These are phyloP conservation scores for Filosporella fistucella DNA, from an alignment of 495 filamentous ascomycete genomes.

Conservation along the genomic window DNA sequence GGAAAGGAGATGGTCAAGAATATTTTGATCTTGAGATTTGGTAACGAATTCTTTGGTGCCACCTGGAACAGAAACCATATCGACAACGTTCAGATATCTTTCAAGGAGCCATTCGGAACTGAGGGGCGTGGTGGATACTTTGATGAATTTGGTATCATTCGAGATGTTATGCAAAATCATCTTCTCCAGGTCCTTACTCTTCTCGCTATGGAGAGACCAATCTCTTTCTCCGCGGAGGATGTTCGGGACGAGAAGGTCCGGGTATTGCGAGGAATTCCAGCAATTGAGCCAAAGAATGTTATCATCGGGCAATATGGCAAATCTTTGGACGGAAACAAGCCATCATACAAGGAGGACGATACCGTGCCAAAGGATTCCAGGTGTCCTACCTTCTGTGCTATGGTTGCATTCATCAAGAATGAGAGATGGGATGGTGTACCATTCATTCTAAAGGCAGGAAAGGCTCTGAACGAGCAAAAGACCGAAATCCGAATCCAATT, in stretches of 20 bases:
- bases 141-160: slow-evolving; percentile 98
- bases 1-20: slow-evolving; percentile 99
- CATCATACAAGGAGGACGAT: slow-evolving; percentile 97
- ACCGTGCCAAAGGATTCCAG: slow-evolving; percentile 96
- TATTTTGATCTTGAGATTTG: slow-evolving; percentile 95
- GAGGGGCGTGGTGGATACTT: slow-evolving; percentile 99
- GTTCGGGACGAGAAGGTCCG: slow-evolving; percentile 99
- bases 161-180: slow-evolving; percentile 98
- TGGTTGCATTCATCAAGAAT: slow-evolving; percentile 98
- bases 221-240: slow-evolving; percentile 97
- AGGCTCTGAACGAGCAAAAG: slow-evolving; percentile 99
- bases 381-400: slow-evolving; percentile 95
- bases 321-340: slow-evolving; percentile 95
- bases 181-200: slow-evolving; percentile 93
- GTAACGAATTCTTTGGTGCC: slow-evolving; percentile 98
- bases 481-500: slow-evolving; percentile 99
- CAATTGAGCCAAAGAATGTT: slow-evolving; percentile 99
- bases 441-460: slow-evolving; percentile 99
- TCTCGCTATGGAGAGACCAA: slow-evolving; percentile 96
- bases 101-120: slow-evolving; percentile 99
- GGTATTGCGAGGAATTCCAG: slow-evolving; percentile 86
- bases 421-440: slow-evolving; percentile 99
- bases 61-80: slow-evolving; percentile 99
- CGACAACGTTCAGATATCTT: slow-evolving; percentile 97
- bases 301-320: slow-evolving; percentile 99